Evolutionary conservation across 345 rosid genomes (phyloP).

Genomic region (Syzygium aromaticum): DNA sequence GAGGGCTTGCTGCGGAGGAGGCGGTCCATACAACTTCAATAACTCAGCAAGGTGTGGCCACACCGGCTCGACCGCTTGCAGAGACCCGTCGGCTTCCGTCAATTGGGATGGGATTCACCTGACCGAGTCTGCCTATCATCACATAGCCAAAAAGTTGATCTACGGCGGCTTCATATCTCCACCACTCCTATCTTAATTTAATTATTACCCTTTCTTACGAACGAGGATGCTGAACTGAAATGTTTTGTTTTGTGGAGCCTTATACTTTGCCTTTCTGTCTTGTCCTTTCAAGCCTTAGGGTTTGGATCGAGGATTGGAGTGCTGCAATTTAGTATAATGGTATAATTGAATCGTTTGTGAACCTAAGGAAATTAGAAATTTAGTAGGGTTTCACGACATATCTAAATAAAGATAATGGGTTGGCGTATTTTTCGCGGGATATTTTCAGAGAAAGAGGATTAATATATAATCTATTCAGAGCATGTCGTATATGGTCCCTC

Average conservation of each 20-base stretch:
- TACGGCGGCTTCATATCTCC: slow-evolving; percentile 15
- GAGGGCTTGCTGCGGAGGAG: slow-evolving; percentile 60
- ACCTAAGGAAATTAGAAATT: neutral
- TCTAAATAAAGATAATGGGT: neutral
- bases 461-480: neutral
- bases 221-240: neutral
- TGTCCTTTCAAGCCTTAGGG: neutral
- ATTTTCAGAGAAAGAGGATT: neutral
- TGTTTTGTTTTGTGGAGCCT: neutral
- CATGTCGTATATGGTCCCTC: neutral
- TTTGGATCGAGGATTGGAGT: neutral
- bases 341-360: neutral
- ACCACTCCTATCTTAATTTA: neutral
- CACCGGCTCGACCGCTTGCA: slow-evolving; percentile 36
- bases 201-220: neutral
- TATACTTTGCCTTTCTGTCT: neutral
- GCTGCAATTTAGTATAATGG: neutral
- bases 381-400: neutral
- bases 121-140: slow-evolving; percentile 62
- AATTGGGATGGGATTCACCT: slow-evolving; percentile 75
- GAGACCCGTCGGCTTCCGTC: slow-evolving; percentile 30
- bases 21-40: slow-evolving; percentile 56
- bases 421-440: neutral
- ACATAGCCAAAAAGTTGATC: slow-evolving; percentile 32
- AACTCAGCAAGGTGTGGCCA: slow-evolving; percentile 41